Evolutionary conservation across 257 asterid genomes (phyloP), one percentile per base, ranked within the genome.

Genomic region (Perilla frutescens): DNA sequence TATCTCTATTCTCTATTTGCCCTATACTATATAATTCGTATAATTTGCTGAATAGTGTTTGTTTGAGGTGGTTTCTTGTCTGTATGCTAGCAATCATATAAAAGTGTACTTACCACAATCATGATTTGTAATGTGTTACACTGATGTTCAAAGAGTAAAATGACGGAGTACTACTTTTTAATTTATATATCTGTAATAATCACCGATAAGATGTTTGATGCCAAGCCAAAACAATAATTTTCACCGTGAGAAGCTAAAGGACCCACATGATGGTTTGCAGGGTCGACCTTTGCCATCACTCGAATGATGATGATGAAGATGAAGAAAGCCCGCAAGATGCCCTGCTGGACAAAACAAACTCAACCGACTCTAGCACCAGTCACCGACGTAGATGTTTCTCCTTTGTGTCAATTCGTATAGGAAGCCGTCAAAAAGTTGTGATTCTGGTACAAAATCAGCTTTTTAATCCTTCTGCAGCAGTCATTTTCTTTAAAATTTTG

Each of bases 271-370:
- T 76, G 70, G 66, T 77, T 84, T 84, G 70, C 85, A 92, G 97
- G 98, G 94, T 92, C 58, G 98, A 92, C 82, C 96, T 90, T 70
- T 90, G 96, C 81, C 98, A 92, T 84, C 91, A 90, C 74, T 80
- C 91, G 67, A 88, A 86, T 51, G 96, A 90, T 5, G 97, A 90
- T 10, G 95, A 91, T 54, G 98, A 90, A 47, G 98, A 92, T 71
- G 96, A 88, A 5, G 94, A 75, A 68, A 77, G 76, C 80, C 79
- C 95, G 10, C 87, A 31, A 62, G 96, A 85, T 73, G 76, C 85
- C 12, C 80, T 92, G 69, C 78, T 92, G 77, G 92, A 90, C 55
- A 90, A 90, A 82, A 69, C 53, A 65, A 81, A 79, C 68, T 78
- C 74, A 77, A 80, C 82, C 15, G 72, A 71, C 73, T 62, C 86